Percentiles rank a stretch among this genome's conserved stretches.
These are phyloP conservation scores for Cyphellophora europaea DNA, from an alignment of 2,329 filamentous ascomycete species.

Conservation along the genomic window DNA sequence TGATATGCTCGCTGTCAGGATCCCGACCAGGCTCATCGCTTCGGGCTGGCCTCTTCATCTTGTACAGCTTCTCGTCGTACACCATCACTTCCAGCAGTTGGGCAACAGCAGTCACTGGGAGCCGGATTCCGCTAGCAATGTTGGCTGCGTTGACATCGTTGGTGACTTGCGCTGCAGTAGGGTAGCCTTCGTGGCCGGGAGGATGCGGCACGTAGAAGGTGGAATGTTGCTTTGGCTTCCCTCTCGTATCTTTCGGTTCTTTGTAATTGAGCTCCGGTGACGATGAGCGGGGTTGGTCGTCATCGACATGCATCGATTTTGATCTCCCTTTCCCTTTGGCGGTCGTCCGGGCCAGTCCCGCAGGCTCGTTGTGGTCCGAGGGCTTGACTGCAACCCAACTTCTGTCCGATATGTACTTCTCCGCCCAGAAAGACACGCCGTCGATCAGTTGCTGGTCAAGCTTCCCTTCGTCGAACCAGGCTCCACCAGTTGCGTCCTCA, in stretches of 20 bases:
- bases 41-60: constrained; percentile 8
- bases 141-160: constrained; percentile 63
- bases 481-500: constrained; percentile 84
- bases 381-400: constrained; percentile 54
- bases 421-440: constrained; percentile 50
- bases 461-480: constrained; percentile 79
- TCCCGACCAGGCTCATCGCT: constrained; percentile 12
- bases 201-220: constrained; percentile 47
- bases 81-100: constrained; percentile 81
- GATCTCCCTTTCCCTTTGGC: constrained; percentile 12
- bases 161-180: constrained; percentile 70
- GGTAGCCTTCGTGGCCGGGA: constrained; percentile 65
- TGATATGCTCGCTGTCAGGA: constrained; percentile 7
- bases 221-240: constrained; percentile 21
- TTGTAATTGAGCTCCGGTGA: constrained; percentile 8
- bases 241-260: constrained; percentile 21
- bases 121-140: constrained; percentile 44
- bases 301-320: constrained; percentile 10
- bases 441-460: constrained; percentile 84
- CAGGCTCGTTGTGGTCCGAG: constrained; percentile 17
- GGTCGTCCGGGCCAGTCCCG: constrained; percentile 6
- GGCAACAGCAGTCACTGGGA: constrained; percentile 62
- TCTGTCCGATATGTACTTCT: constrained; percentile 60
- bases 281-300: constrained; percentile 2
- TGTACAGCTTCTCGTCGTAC: constrained; percentile 76